Evolutionary conservation across 2,329 filamentous ascomycete genomes (phyloP).

Genomic region (Pestalotiopsis sp.): DNA sequence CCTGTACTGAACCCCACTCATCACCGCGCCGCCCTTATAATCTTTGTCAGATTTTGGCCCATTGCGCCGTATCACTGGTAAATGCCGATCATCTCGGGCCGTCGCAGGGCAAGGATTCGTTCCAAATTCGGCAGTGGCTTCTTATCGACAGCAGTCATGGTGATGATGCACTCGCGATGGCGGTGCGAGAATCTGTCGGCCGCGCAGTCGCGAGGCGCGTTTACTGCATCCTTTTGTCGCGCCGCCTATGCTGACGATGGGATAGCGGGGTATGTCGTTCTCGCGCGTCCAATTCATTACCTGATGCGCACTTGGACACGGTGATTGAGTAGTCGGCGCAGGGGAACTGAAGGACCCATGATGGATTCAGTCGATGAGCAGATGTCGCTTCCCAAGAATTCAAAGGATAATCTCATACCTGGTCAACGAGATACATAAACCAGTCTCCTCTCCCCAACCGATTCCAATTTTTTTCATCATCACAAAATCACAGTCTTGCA

Average conservation of each 20-base stretch:
- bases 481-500: neutral
- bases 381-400: neutral
- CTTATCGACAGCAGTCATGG: neutral
- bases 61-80: neutral
- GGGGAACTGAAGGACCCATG: neutral
- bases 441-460: neutral
- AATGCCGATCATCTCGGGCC: neutral
- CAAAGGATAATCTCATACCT: neutral
- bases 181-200: neutral
- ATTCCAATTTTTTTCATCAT: neutral
- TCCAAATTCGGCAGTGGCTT: neutral
- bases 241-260: neutral
- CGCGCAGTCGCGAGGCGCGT: neutral
- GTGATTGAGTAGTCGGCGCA: neutral
- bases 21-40: neutral
- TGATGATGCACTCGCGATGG: neutral
- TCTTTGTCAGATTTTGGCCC: neutral
- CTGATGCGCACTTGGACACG: neutral
- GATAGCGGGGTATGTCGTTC: neutral
- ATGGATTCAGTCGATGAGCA: neutral
- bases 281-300: neutral
- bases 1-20: neutral
- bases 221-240: neutral
- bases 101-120: neutral
- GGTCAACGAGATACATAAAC: neutral